Base-by-base conservation (phyloP, 352 stramenopile species). In the Stephanocyclus meneghinianus region DNA sequence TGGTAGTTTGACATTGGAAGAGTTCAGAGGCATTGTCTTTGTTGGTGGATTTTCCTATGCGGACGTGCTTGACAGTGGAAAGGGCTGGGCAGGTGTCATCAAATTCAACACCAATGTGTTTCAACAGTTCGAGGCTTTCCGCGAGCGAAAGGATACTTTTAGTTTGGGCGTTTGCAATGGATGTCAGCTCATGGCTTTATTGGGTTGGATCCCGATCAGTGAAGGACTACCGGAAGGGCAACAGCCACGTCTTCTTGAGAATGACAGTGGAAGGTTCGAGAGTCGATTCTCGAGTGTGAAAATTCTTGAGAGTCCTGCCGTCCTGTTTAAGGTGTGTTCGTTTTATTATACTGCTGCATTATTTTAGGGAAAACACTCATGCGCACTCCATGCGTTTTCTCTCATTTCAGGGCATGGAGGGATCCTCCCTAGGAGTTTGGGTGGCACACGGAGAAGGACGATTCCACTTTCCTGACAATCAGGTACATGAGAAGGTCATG, bases 161-260 rank as follows among this genome's bases (percentile, higher is more conserved):
- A 98, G 94, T 86, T 95, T 99, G 16, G 97, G 97, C 64, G 94
- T 99, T 0, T 99, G 97, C 89, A 99, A 99, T 85, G 97, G 97
- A 47, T 99, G 97, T 88, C 97, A 99, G 90, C 95, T 99, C 47
- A 99, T 99, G 96, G 97, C 96, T 44, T 88, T 99, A 40, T 94
- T 99, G 16, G 97, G 97, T 48, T 99, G 96, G 96, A 94, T 99
- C 48, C 94, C 95, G 37, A 91, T 83, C 50, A 84, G 35, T 40
- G 90, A 93, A 65, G 87, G 87, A 59, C 60, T 91, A n/a, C 73
- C 82, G 16, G 85, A 88, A 51, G 77, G 92, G n/a, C 82, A 90
- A 50, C 94, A 97, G 84, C 96, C 97, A 47, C 95, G 97, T 8
- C 98, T 99, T 73, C 93, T 99, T 60, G 95, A 99, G 84, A 99